Evolutionary conservation across 495 filamentous ascomycete species (phyloP).

Genomic region (Penicillium malachiteum): DNA sequence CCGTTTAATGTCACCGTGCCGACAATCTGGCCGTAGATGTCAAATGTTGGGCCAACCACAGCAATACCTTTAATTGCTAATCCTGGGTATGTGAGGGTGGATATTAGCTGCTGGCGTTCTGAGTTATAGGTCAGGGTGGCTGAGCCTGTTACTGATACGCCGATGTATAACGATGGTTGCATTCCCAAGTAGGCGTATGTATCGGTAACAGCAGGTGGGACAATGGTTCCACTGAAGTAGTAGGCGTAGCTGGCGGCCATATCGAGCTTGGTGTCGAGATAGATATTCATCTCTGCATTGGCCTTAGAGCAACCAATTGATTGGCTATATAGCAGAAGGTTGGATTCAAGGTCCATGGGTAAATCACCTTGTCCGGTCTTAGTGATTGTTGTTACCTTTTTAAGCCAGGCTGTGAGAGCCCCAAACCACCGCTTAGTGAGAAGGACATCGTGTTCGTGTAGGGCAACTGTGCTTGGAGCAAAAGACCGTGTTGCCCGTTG

Average conservation of each 20-base stretch:
- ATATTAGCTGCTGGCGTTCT: constrained; percentile 22
- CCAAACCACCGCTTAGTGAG: background rate
- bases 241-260: constrained; percentile 12
- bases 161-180: background rate
- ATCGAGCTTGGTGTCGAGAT: constrained; percentile 16
- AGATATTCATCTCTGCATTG: background rate
- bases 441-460: background rate
- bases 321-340: background rate
- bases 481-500: background rate
- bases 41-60: constrained; percentile 31
- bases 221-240: background rate
- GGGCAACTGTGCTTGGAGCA: background rate
- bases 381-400: constrained; percentile 18
- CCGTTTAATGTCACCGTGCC: background rate
- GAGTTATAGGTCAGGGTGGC: background rate
- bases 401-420: background rate
- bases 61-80: constrained; percentile 36
- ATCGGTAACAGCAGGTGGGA: background rate
- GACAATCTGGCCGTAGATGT: constrained; percentile 20
- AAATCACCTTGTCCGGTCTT: background rate
- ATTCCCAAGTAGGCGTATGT: background rate
- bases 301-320: background rate
- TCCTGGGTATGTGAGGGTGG: constrained; percentile 28
- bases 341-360: background rate
- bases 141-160: background rate